These are phyloP conservation scores for Chloromonas sp. DNA, from an alignment of 163 green algal species.

Conservation along the genomic window DNA sequence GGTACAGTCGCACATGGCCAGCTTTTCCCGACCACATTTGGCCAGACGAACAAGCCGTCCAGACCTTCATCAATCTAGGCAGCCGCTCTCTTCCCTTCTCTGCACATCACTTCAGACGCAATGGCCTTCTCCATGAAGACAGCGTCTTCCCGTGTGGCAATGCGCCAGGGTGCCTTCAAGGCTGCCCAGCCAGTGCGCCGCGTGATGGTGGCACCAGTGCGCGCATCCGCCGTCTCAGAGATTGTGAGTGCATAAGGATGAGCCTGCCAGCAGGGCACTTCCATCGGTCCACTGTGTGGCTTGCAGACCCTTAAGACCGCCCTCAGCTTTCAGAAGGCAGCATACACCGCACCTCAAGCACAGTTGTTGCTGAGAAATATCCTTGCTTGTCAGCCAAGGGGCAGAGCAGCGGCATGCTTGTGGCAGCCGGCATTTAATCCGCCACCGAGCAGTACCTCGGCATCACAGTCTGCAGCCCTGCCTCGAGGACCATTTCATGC, in stretches of 20 bases:
- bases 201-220: conserved; percentile 8
- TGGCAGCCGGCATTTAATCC: background rate
- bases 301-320: no score
- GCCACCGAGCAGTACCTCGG: background rate
- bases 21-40: no score
- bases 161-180: background rate
- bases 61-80: no score
- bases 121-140: conserved; percentile 30
- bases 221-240: conserved; percentile 8
- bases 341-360: no score
- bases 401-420: background rate
- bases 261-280: no score
- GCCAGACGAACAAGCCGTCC: no score
- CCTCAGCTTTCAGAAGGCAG: no score
- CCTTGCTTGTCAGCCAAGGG: background rate
- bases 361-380: no score
- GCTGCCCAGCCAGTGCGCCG: background rate
- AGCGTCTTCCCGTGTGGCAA: background rate
- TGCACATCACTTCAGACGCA: background rate
- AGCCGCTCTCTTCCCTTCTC: no score
- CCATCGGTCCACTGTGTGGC: no score
- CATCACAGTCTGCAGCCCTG: background rate
- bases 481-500: background rate
- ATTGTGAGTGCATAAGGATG: conserved; percentile 4
- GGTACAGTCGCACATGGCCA: no score